Evolutionary conservation across 2,329 filamentous ascomycete species (phyloP).

Genomic region (Tolypocladium endophyticum): DNA sequence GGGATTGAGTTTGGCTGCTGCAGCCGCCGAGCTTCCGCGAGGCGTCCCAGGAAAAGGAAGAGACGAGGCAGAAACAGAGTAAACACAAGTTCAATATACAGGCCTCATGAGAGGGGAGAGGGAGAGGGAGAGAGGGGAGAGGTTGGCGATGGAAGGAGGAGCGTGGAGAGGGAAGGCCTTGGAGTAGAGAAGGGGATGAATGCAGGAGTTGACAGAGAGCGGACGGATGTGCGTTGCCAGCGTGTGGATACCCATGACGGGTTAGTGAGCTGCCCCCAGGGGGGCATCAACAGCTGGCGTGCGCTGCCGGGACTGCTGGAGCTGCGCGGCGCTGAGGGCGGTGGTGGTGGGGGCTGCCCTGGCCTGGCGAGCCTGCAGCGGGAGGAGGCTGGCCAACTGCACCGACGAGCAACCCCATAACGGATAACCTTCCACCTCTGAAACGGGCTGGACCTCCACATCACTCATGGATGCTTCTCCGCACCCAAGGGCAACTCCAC

Average conservation of each 20-base stretch:
- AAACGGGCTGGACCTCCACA: neutral
- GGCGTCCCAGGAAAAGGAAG: constrained; percentile 4
- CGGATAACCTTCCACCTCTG: neutral
- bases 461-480: neutral
- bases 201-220: constrained; percentile 1
- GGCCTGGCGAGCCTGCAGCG: neutral
- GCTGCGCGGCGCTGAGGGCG: neutral
- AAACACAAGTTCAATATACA: constrained; percentile 23
- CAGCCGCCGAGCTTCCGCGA: neutral
- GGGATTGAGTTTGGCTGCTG: neutral
- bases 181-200: constrained; percentile 10
- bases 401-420: neutral
- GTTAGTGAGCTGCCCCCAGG: neutral
- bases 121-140: constrained; percentile 2
- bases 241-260: neutral
- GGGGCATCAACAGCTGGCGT: neutral
- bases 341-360: neutral
- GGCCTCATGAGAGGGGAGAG: constrained; percentile 20
- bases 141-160: constrained; percentile 12
- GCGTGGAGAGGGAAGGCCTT: constrained; percentile 12
- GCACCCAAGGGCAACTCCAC: neutral
- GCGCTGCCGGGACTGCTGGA: neutral
- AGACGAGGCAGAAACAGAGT: constrained; percentile 17
- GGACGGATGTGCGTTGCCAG: neutral
- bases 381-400: neutral